Percentiles rank a stretch among this genome's conserved stretches.
phyloP scores from a whole-genome alignment of 352 stramenopile species.

The Globisporangium solare region DNA sequence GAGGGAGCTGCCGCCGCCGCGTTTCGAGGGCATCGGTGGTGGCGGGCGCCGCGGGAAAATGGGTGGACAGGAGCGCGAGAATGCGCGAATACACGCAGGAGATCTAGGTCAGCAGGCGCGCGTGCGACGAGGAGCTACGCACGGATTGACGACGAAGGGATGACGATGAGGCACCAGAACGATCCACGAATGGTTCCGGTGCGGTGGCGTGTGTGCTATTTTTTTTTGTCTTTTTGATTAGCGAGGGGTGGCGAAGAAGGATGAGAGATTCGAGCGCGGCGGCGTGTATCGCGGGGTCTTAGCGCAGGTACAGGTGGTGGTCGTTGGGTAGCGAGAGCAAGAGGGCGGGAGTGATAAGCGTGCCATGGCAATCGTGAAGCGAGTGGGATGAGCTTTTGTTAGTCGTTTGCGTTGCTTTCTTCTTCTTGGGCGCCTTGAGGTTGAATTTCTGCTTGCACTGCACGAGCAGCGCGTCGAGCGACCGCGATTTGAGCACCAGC shows the following conservation, averaged over 20 bases:
- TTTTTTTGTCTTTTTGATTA: too few relatives aligned
- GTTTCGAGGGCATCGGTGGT: background rate
- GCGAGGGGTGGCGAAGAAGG: too few relatives aligned
- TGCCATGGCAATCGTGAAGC: constrained; percentile 29
- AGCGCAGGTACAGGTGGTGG: constrained; percentile 33
- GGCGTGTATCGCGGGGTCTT: background rate
- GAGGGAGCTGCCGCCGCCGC: background rate
- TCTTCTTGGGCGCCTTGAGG: constrained; percentile 23
- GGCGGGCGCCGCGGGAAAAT: background rate
- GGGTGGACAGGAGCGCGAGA: background rate
- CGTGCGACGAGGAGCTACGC: too few relatives aligned
- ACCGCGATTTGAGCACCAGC: constrained; percentile 29
- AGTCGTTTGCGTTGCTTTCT: background rate
- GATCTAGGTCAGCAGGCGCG: too few relatives aligned
- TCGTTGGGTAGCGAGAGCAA: constrained; percentile 22
- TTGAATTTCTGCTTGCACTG: constrained; percentile 38
- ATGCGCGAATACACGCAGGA: too few relatives aligned
- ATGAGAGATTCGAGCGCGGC: background rate
- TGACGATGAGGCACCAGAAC: too few relatives aligned
- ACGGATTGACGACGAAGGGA: too few relatives aligned
- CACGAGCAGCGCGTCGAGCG: constrained; percentile 21
- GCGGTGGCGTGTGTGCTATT: too few relatives aligned
- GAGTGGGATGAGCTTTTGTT: background rate
- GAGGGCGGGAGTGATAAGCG: constrained; percentile 17
- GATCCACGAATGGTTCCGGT: too few relatives aligned